A percentile compares a stretch with the other conserved stretches of the same genome.
phyloP scores from a whole-genome alignment of 768 basidiomycete genomes.

The Coprinopsis strossmayeri region DNA sequence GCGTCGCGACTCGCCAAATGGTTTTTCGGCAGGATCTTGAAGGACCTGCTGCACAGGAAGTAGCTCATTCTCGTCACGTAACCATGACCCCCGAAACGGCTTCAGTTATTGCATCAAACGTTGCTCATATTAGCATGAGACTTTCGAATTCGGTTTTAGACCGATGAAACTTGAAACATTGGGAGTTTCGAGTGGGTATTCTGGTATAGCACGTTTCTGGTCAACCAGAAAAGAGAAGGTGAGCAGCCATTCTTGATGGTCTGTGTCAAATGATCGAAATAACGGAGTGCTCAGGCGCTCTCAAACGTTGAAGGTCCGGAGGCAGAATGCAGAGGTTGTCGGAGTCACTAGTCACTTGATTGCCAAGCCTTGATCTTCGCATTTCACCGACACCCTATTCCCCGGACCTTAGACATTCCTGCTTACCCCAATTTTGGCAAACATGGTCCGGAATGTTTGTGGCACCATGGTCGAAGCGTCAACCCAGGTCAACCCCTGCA shows the following conservation, averaged over 20 bases:
- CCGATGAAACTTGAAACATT: neutral
- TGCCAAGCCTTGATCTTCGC: slow-evolving; percentile 3
- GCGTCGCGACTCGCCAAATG: neutral
- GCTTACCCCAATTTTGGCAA: neutral
- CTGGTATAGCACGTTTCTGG: too few relatives aligned
- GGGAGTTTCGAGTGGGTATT: too few relatives aligned
- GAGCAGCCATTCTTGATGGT: too few relatives aligned
- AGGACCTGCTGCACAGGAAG: neutral
- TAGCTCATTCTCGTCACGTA: neutral
- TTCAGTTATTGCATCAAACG: slow-evolving; percentile 3
- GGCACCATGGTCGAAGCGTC: slow-evolving; percentile 3
- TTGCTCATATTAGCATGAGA: slow-evolving; percentile 3
- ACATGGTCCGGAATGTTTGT: slow-evolving; percentile 9
- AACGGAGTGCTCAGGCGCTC: too few relatives aligned
- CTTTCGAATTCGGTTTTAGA: neutral
- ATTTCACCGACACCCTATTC: slow-evolving; percentile 3
- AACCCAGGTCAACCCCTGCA: neutral
- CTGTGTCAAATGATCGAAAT: too few relatives aligned
- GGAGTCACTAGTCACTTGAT: slow-evolving; percentile 3
- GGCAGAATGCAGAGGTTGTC: too few relatives aligned
- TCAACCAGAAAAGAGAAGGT: too few relatives aligned
- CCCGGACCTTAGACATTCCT: slow-evolving; percentile 11
- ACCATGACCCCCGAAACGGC: neutral
- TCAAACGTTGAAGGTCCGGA: too few relatives aligned
- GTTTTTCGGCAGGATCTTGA: neutral